phyloP scores from a whole-genome alignment of 306 rosid species.

The Arachis hypogaea region DNA sequence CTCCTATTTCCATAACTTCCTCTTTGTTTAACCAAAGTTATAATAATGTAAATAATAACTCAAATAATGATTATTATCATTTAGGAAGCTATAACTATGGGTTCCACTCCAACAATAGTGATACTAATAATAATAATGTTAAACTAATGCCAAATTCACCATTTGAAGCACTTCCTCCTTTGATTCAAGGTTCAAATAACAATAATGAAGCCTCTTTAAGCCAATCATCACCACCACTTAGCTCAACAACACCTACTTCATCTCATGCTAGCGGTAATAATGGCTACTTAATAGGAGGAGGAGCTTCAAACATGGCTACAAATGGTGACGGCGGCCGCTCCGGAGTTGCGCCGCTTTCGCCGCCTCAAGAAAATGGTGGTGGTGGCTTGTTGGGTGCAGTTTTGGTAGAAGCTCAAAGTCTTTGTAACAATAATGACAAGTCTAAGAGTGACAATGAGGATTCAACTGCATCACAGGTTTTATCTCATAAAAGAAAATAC shows the following conservation, averaged over 20 bases:
- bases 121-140: too few species aligned
- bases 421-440: conserved; percentile 36
- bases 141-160: conserved; percentile 29
- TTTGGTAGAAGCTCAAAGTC: conserved; percentile 42
- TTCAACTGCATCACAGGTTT: conserved; percentile 11
- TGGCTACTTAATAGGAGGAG: conserved; percentile 19
- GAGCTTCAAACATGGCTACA: conserved; percentile 31
- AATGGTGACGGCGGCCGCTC: neutral
- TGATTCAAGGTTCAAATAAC: conserved; percentile 13
- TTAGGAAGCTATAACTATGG: conserved; percentile 28
- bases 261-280: conserved; percentile 44
- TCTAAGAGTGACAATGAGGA: conserved; percentile 36
- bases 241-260: conserved; percentile 45
- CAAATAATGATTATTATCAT: conserved; percentile 10
- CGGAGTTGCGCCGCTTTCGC: neutral
- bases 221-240: conserved; percentile 50
- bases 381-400: conserved; percentile 58
- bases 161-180: conserved; percentile 19
- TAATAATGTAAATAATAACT: conserved; percentile 26
- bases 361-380: conserved; percentile 33
- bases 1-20: conserved; percentile 46
- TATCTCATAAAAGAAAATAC: conserved; percentile 41
- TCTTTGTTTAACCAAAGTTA: conserved; percentile 31
- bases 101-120: conserved; percentile 25
- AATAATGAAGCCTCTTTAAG: conserved; percentile 50